Base-by-base conservation (phyloP, 805 yeast species). In the Metschnikowia picachoensis region DNA sequence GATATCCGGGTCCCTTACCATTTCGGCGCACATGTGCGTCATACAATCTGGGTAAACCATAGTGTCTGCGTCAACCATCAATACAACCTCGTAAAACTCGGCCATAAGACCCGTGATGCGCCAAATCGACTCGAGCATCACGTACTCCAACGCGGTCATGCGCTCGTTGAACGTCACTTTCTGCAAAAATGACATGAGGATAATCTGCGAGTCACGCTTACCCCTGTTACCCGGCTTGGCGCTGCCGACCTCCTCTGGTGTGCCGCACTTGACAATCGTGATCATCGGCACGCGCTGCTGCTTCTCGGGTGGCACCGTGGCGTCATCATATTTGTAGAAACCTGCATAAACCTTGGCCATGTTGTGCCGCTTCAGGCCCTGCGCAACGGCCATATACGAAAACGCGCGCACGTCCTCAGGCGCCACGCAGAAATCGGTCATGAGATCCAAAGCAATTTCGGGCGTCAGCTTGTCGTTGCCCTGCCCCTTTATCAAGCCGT, bases 341-440 rank as follows among this genome's bases (percentile, higher is more conserved):
- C 99, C 99, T 11, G 96, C 83, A 60, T 89, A 92, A 2, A 92
- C 90, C 66, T 91, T 92, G 28, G 99, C 97, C 96, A 91, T 90
- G 64, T 94, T 94, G 62, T 94, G 99, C 63, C 99, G 84, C 69
- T 89, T 94, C 4, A 87, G 58, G 56, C 99, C 99, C 57, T 86
- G 86, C 3, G 96, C 96, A 35, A 94, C 97, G 8, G 98, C 95
- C 32, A 94, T 96, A 63, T 94, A 92, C 0, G 97, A 90, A 59
- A 82, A 76, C 0, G 97, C 79, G 60, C 79, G 67, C 6, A 89
- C 97, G 13, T 87, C 82, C 15, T 88, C 95, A 9, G 74, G 77
- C 0, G 88, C 86, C 31, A 77, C 72, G 8, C 79, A 75, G 56
- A 90, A 70, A 50, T 72, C 77, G 10, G 83, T 79, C 94, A 94